Conservation (phyloP, 495 filamentous ascomycete genomes). For the Penicillium argentinense region DNA sequence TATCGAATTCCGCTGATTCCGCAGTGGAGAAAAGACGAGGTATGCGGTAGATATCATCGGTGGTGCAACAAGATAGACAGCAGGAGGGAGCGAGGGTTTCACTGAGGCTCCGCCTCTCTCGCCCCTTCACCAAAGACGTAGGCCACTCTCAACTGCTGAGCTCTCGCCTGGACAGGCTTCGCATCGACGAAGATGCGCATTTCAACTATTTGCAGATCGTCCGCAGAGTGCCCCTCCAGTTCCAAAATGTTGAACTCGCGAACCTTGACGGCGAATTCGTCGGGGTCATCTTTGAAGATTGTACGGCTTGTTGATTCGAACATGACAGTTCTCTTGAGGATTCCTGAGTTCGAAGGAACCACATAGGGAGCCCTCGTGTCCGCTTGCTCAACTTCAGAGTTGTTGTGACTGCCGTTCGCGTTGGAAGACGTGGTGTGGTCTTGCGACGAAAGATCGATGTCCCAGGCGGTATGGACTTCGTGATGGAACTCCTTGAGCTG, state of each 20-base stretch:
- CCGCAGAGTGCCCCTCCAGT: constrained; percentile 5
- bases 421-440: neutral
- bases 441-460: constrained; percentile 15
- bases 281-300: constrained; percentile 21
- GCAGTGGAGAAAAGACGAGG: constrained; percentile 13
- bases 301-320: constrained; percentile 24
- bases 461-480: constrained; percentile 25
- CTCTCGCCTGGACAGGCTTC: constrained; percentile 20
- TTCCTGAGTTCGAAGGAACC: too few species aligned
- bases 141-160: constrained; percentile 12
- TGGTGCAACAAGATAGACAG: too few species aligned
- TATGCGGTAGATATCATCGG: too few species aligned
- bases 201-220: constrained; percentile 19
- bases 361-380: too few species aligned
- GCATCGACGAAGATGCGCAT: constrained; percentile 24
- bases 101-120: neutral
- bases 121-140: constrained; percentile 10
- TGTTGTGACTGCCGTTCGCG: neutral
- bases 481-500: constrained; percentile 18
- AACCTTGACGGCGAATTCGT: constrained; percentile 19
- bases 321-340: constrained; percentile 26
- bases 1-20: constrained; percentile 9
- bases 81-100: too few species aligned
- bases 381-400: neutral
- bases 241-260: constrained; percentile 28